These are phyloP conservation scores for Boechera retrofracta DNA, from an alignment of 345 rosid genomes.

Conservation along the genomic window DNA sequence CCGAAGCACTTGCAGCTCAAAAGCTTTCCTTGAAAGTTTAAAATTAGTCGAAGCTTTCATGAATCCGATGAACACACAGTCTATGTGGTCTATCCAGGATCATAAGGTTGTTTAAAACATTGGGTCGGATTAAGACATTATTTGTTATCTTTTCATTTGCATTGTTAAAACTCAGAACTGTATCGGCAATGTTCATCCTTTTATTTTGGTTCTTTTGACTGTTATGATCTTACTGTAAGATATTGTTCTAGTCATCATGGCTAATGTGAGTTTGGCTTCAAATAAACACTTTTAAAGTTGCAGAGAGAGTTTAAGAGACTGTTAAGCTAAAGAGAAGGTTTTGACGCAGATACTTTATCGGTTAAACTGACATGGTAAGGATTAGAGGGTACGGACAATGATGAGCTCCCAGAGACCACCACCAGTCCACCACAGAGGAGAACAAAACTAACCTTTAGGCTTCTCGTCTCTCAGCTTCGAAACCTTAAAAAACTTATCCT, in stretches of 20 bases:
- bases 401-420: too few species aligned
- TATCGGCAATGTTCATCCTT: slow-evolving; percentile 26
- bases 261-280: background rate
- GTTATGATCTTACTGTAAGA: slow-evolving; percentile 5
- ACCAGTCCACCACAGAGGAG: too few species aligned
- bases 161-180: slow-evolving; percentile 30
- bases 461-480: too few species aligned
- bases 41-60: slow-evolving; percentile 32
- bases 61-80: slow-evolving; percentile 17
- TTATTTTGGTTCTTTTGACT: slow-evolving; percentile 21
- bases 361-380: too few species aligned
- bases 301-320: too few species aligned
- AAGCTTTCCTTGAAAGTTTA: slow-evolving; percentile 75
- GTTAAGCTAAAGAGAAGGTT: too few species aligned
- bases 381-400: too few species aligned
- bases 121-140: slow-evolving; percentile 25
- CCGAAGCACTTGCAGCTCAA: slow-evolving; percentile 85
- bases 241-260: background rate
- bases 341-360: too few species aligned
- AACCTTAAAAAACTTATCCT: too few species aligned
- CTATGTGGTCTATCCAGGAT: slow-evolving; percentile 18
- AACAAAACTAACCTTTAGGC: too few species aligned
- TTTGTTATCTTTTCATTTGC: slow-evolving; percentile 31
- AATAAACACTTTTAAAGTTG: too few species aligned
- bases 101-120: slow-evolving; percentile 22